Base-by-base conservation (phyloP, 2,329 filamentous ascomycete species). In the Fusarium nurragi region DNA sequence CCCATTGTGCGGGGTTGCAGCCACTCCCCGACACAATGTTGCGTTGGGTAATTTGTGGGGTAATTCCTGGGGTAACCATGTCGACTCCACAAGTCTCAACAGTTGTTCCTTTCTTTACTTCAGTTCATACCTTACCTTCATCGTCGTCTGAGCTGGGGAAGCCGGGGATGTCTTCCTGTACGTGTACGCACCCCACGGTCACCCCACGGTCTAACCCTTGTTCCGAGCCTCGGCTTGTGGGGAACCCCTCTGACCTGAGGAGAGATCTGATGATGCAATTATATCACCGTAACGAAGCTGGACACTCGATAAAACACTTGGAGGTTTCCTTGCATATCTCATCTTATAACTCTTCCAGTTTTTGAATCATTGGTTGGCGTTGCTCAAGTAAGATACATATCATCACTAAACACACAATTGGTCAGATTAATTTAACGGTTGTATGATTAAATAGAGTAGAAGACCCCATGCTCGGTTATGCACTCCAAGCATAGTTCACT, bases 1-100 rank as follows among this genome's bases (percentile, higher is more conserved):
- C 21, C 28, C 23, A 49, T 51, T 28, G 68, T 70, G 68, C 68
- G 68, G 68, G 68, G 68, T 70, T 66, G 44, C 49, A 54, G 19
- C 45, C 53, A 49, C 44, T 34, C 40, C 28, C 21, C 26, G 26
- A 37, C 45, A 21, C 49, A 38, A 36, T 47, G 21, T 25, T 40
- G 19, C 39, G 40, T 44, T 39, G 44, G 54, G 22, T 56, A 21
- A 2, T n/a, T 34, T 34, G 16, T 34, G 32, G 32, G 32, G 32
- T 34, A 34, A n/a, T 34, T 34, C 16, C 32, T 34, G 32, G 32
- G 30, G 32, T 34, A 34, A 34, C 32, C 32, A n/a, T 34, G 16
- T 34, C n/a, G 32, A 34, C 32, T 34, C 32, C 32, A 34, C n/a
- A 34, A 30, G 14, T 30, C n/a, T 30, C 26, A 12, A 30, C 26